Evolutionary conservation across 2,329 filamentous ascomycete species (phyloP), one percentile per base, ranked within the genome.

Genomic region (Penicillium griseofulvum): DNA sequence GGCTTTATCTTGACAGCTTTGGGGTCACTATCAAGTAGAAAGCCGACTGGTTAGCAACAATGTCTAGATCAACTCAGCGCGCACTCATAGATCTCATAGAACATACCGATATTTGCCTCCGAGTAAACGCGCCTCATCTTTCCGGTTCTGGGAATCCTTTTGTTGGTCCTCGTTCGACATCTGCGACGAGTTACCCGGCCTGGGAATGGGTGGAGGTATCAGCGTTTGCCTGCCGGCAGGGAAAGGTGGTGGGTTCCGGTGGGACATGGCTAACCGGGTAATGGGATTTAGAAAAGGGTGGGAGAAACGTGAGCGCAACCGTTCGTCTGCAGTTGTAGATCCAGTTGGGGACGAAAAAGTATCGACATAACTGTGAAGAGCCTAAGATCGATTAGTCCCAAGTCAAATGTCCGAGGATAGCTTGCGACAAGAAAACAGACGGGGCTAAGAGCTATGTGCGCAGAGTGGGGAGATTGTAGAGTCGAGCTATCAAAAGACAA

Each of bases 1-100:
- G 69, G 67, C 28, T 53, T 61, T 34, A 74, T 72, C 28, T 28
- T 54, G 5, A 71, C 64, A 17, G 56, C 68, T 42, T 61, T 43
- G 11, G 65, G 58, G 36, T 59, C 54, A 14, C 60, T 67, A 52
- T 58, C 43, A 19, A 17, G 29, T 34, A 41, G 14, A 10, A 41
- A 45, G 17, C 47, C 26, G 31, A 42, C 43, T 19, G n/a, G 31
- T 54, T 10, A 54, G 52, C 44, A n/a, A 10, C 37, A 17, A n/a
- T 36, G 11, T 49, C 19, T 44, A 10, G 10, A 42, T 28, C 8
- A 42, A 48, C 16, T 7, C 26, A 11, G n/a, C 22, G 31, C 14
- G 41, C 7, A 36, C 31, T 22, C n/a, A 38, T n/a, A 19, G 28
- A 51, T 46, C 57, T 29, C 14, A 31, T n/a, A 19, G 28, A 52